These are phyloP conservation scores for Letharia lupina DNA, from an alignment of 495 filamentous ascomycete genomes.

Conservation along the genomic window DNA sequence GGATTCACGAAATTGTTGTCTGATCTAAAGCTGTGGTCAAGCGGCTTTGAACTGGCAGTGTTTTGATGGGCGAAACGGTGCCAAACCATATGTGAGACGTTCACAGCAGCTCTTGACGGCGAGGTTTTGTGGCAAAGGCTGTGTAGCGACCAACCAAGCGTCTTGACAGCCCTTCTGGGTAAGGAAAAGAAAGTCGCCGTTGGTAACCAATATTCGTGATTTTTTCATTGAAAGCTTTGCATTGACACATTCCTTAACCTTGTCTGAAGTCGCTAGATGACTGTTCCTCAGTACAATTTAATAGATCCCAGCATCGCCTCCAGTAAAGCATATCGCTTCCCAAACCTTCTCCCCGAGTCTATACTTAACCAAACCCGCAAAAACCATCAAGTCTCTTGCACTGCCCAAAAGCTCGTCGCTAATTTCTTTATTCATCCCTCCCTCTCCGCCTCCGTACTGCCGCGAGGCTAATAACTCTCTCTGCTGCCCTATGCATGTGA, in stretches of 20 bases:
- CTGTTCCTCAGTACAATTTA: conserved; percentile 22
- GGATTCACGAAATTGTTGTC: neutral
- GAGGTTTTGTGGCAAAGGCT: neutral
- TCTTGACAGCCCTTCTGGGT: neutral
- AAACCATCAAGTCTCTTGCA: conserved; percentile 83
- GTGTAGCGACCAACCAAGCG: neutral
- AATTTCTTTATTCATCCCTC: conserved; percentile 60
- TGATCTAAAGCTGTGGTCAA: neutral
- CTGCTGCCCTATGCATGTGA: conserved; percentile 70
- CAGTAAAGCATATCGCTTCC: conserved; percentile 71
- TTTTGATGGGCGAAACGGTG: neutral
- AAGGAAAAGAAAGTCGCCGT: neutral
- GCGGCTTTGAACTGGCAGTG: neutral
- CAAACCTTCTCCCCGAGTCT: conserved; percentile 67
- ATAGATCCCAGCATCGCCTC: conserved; percentile 57
- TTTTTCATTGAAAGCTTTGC: neutral
- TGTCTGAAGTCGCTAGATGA: neutral
- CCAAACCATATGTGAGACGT: neutral
- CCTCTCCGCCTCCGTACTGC: conserved; percentile 68
- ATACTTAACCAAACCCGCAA: conserved; percentile 89
- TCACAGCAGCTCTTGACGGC: neutral
- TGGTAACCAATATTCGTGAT: neutral
- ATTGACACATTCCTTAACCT: neutral
- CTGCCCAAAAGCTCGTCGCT: conserved; percentile 62
- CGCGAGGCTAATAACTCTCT: conserved; percentile 55